Conservation (phyloP, 2,329 filamentous ascomycete species). For the Chaetomiaceae sp. region DNA sequence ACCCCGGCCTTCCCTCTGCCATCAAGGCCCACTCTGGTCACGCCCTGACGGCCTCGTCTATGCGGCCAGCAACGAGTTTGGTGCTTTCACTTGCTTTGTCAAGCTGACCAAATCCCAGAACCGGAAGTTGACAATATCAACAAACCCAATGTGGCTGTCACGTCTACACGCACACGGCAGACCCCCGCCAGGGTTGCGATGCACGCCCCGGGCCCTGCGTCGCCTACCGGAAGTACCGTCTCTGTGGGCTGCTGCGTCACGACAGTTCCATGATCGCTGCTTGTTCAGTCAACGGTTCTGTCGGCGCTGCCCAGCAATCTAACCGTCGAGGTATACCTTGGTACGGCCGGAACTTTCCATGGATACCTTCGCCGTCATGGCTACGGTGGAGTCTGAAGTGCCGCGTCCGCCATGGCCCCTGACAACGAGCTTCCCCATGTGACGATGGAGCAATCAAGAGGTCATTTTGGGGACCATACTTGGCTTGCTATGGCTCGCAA, state of each 20-base stretch:
- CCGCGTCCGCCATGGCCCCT: constrained; percentile 20
- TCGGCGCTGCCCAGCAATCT: too few species aligned
- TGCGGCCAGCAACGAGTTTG: constrained; percentile 6
- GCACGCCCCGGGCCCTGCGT: constrained; percentile 10
- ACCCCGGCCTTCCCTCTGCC: constrained; percentile 11
- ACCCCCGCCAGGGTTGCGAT: constrained; percentile 7
- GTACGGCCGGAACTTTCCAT: constrained; percentile 20
- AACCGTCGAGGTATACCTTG: too few species aligned
- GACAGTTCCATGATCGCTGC: too few species aligned
- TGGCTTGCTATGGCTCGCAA: constrained; percentile 7
- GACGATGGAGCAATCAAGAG: constrained; percentile 26
- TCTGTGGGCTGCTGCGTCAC: constrained; percentile 14
- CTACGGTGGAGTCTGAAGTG: constrained; percentile 21
- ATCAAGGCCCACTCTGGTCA: constrained; percentile 16
- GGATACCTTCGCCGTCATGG: constrained; percentile 9
- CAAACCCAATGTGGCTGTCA: constrained; percentile 22
- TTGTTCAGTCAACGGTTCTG: too few species aligned
- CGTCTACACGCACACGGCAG: neutral
- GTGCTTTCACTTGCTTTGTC: constrained; percentile 29
- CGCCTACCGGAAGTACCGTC: constrained; percentile 12
- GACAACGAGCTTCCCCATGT: constrained; percentile 24
- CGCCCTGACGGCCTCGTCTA: constrained; percentile 14
- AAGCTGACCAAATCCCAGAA: constrained; percentile 29
- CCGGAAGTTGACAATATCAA: constrained; percentile 19
- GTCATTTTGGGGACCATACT: constrained; percentile 21